Conservation (phyloP, 2,329 filamentous ascomycete species). For the Colletotrichum musicola region DNA sequence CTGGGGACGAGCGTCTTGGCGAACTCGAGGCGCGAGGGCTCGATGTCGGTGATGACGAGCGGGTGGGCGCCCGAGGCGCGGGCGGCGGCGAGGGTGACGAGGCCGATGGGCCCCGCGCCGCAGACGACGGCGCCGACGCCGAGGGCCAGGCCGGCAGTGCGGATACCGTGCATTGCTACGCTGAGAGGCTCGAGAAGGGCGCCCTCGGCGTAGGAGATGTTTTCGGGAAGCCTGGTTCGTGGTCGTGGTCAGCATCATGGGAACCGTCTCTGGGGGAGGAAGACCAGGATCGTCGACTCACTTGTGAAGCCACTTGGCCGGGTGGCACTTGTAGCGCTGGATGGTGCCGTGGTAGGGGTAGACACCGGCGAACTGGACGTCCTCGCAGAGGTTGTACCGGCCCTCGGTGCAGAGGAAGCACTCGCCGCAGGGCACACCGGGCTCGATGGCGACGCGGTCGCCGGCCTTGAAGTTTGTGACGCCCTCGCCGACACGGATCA, state of each 20-base stretch:
- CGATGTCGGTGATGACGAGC: slow-evolving; percentile 73
- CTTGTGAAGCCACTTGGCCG: slow-evolving; percentile 70
- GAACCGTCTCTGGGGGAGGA: no score
- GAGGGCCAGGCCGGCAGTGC: slow-evolving; percentile 63
- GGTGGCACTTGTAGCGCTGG: slow-evolving; percentile 72
- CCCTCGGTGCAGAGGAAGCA: slow-evolving; percentile 72
- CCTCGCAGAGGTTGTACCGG: slow-evolving; percentile 73
- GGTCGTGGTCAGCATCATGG: no score
- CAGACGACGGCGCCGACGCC: slow-evolving; percentile 69
- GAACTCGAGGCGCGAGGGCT: slow-evolving; percentile 67
- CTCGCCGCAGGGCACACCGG: slow-evolving; percentile 71
- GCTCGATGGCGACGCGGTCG: slow-evolving; percentile 76
- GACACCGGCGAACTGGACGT: slow-evolving; percentile 71
- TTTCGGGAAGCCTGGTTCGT: slow-evolving; percentile 68
- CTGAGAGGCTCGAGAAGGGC: slow-evolving; percentile 75
- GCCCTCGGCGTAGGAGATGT: slow-evolving; percentile 68
- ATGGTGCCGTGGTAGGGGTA: slow-evolving; percentile 72
- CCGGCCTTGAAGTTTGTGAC: slow-evolving; percentile 67
- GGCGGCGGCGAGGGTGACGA: slow-evolving; percentile 69
- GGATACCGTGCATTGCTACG: slow-evolving; percentile 73
- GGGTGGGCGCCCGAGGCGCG: slow-evolving; percentile 73
- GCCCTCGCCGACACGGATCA: slow-evolving; percentile 67
- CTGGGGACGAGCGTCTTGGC: slow-evolving; percentile 68
- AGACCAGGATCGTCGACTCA: slow-evolving; percentile 39
- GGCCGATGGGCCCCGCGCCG: slow-evolving; percentile 74